Percentiles rank a stretch among this genome's conserved stretches.
Evolutionary conservation across 352 stramenopile genomes (phyloP).

Genomic region (Pythium sp.): DNA sequence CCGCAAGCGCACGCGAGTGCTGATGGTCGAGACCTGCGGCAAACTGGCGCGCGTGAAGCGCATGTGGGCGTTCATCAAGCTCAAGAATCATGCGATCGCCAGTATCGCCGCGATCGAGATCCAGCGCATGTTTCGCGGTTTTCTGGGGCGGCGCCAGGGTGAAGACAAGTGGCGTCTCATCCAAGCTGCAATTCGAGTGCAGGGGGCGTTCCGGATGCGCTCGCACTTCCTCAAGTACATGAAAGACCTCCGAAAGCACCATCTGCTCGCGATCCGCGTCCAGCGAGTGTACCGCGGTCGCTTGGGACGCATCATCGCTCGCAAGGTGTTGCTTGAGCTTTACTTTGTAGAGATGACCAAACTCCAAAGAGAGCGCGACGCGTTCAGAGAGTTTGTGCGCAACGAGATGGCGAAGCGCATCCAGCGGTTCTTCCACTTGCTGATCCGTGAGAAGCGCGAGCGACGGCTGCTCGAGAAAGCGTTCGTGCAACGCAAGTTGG

Average conservation of each 20-base stretch:
- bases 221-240: slow-evolving; percentile 53
- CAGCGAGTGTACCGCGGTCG: slow-evolving; percentile 63
- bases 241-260: slow-evolving; percentile 32
- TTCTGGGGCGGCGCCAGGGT: slow-evolving; percentile 33
- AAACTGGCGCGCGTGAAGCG: slow-evolving; percentile 34
- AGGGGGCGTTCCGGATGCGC: slow-evolving; percentile 65
- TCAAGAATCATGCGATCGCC: slow-evolving; percentile 40
- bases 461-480: slow-evolving; percentile 26
- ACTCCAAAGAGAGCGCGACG: slow-evolving; percentile 49
- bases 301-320: slow-evolving; percentile 36
- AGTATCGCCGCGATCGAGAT: slow-evolving; percentile 62
- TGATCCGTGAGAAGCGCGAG: slow-evolving; percentile 27
- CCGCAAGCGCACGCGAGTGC: slow-evolving; percentile 32
- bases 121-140: slow-evolving; percentile 55
- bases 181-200: slow-evolving; percentile 51
- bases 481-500: slow-evolving; percentile 20
- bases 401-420: slow-evolving; percentile 40
- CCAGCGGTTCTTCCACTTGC: slow-evolving; percentile 37
- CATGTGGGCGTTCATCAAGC: slow-evolving; percentile 31
- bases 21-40: slow-evolving; percentile 27
- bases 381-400: slow-evolving; percentile 38
- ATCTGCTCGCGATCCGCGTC: slow-evolving; percentile 51
- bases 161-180: slow-evolving; percentile 36
- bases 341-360: slow-evolving; percentile 60
- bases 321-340: slow-evolving; percentile 32